Evolutionary conservation across 1,139 yeast species (phyloP), one percentile per base, ranked within the genome.

Genomic region (Williopsis jadinii): DNA sequence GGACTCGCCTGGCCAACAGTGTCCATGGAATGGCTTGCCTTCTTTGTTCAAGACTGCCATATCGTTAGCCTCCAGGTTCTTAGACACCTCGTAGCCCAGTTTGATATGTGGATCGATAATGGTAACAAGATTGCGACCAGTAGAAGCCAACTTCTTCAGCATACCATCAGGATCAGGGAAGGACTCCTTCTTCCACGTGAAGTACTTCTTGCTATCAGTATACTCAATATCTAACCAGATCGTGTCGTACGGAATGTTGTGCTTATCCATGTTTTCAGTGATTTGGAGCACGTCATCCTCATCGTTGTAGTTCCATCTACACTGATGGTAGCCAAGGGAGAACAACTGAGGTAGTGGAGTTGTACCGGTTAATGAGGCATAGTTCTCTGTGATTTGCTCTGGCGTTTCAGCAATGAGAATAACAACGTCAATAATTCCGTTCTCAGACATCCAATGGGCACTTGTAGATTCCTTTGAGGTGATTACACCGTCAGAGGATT

Each of bases 1-100:
- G 0, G 95, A 84, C 53, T 85, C 90, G 0, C 98, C 99, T 1
- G 98, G 97, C 99, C 99, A 92, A 63, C 98, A 92, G 60, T 88
- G 94, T 3, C 97, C 98, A 45, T 74, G 69, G 58, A 71, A 90
- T 3, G 79, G 64, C 1, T 66, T 60, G 36, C 77, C 78, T 15
- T 71, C 69, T 43, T 71, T 66, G 45, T 70, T 66, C 42, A 59
- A 56, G 10, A 82, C 62, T 0, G 69, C 71, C 24, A 69, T 54
- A 2, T 65, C 48, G 27, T 70, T 58, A 11, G 67, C 59, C 13
- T 66, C 60, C 28, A 84, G 52, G 1, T 59, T 62, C 11, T 82
- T 71, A 55, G 90, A 82, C 2, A 86, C 76, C 24, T 67, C 66
- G 59, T 88, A 90, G 5, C 74, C 80, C 0, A 69, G 65, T 58